Evolutionary conservation across 352 stramenopile species (phyloP), one percentile per base, ranked within the genome.

Genomic region (Phytophthora agathidicida): DNA sequence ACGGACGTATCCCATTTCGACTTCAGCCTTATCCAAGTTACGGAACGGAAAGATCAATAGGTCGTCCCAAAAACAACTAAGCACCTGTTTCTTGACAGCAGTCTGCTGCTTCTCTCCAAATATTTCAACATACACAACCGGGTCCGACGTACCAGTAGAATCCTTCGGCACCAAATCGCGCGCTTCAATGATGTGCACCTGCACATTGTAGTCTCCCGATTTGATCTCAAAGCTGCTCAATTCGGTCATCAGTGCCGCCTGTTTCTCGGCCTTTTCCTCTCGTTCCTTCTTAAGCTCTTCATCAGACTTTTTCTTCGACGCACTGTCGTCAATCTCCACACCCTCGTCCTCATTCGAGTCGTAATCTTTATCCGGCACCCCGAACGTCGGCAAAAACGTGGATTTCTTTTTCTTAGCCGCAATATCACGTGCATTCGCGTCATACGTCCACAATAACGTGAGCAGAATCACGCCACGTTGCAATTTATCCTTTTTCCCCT

Each of bases 181-280:
- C 9, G 82, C 88, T 74, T 98, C 89, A 52, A 98, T 97, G 26
- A 97, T 54, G 52, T 97, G 91, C 14, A 98, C 83, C 46, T 96
- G 87, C 7, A 97, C 75, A 43, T 86, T 77, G 62, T 96, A 97
- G 64, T 97, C 89, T 2, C 89, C 89, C 0, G 82, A 88, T 24
- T 93, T 90, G 61, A 97, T 93, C 50, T 92, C 83, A 50, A 96
- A 81, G 58, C 64, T 86, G 38, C 71, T 83, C 9, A 97, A 68
- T 47, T 91, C 84, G 4, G 68, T 80, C n/a, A 91, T 70, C 11
- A 93, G 74, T 14, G 91, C 84, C 19, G 88, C 71, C 45, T 88
- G 75, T 23, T 91, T 91, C 55, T 90, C 83, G 17, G 86, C 82
- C 16, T 67, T 68, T 17, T 90, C 85, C 53, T 93, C 81, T 13